Percentiles rank a stretch among this genome's conserved stretches.
phyloP scores from a whole-genome alignment of 2,329 filamentous ascomycete genomes.

The Simplicillium aogashimaense region DNA sequence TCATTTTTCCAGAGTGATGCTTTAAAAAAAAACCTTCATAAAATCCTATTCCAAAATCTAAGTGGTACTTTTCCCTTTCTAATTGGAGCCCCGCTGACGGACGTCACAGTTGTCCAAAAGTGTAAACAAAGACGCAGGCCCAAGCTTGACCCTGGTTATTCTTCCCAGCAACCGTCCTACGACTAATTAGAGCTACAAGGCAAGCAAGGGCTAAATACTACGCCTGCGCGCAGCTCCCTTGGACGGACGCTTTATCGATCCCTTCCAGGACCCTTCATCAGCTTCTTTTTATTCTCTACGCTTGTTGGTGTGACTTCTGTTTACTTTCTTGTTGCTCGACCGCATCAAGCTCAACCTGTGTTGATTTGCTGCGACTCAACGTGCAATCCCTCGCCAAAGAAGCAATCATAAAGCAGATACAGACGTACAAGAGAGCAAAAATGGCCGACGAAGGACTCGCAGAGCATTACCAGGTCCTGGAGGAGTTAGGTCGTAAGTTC shows the following conservation, averaged over 20 bases:
- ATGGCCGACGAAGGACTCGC: slow-evolving; percentile 62
- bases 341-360: slow-evolving; percentile 2
- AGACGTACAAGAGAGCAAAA: slow-evolving; percentile 12
- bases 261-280: neutral
- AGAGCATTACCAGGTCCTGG: slow-evolving; percentile 84
- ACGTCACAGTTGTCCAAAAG: slow-evolving; percentile 23
- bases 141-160: slow-evolving; percentile 18
- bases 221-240: neutral
- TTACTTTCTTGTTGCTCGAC: neutral
- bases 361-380: too few relatives aligned
- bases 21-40: too few relatives aligned
- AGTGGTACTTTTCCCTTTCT: too few relatives aligned
- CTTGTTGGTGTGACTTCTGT: slow-evolving; percentile 2
- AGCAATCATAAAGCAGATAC: neutral
- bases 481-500: slow-evolving; percentile 84
- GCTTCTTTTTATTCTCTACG: slow-evolving; percentile 3
- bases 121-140: slow-evolving; percentile 28
- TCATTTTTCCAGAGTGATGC: too few relatives aligned
- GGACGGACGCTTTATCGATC: neutral
- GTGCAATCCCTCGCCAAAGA: too few relatives aligned
- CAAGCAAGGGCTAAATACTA: slow-evolving; percentile 1
- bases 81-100: slow-evolving; percentile 8
- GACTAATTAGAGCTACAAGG: neutral
- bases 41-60: too few relatives aligned
- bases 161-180: slow-evolving; percentile 24